phyloP scores from a whole-genome alignment of 1,284 basidiomycete species.

The Pseudozyma sp. region DNA sequence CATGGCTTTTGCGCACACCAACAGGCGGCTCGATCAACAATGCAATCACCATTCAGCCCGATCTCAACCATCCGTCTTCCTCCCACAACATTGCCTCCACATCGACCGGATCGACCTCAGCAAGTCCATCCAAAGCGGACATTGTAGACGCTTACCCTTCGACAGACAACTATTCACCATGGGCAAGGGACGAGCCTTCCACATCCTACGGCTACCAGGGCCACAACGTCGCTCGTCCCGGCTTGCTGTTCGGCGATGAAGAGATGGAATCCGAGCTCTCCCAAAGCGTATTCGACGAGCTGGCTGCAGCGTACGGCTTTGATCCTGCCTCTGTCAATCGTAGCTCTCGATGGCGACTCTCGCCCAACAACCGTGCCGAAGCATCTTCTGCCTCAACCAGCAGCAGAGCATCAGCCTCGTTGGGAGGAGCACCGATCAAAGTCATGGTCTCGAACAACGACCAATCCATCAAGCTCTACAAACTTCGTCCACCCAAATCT shows the following conservation, averaged over 20 bases:
- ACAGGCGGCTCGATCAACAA: constrained; percentile 83
- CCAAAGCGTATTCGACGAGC: constrained; percentile 45
- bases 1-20: constrained; percentile 70
- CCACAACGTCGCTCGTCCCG: constrained; percentile 22
- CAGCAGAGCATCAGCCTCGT: not conserved
- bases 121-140: constrained; percentile 19
- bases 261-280: constrained; percentile 46
- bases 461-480: constrained; percentile 76
- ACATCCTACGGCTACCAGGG: constrained; percentile 1
- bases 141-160: constrained; percentile 11
- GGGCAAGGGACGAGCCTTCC: constrained; percentile 38
- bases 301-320: constrained; percentile 45
- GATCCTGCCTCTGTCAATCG: constrained; percentile 34
- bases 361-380: not conserved
- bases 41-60: constrained; percentile 73
- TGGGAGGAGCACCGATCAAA: constrained; percentile 28
- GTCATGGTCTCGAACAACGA: constrained; percentile 87
- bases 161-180: constrained; percentile 12
- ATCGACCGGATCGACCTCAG: not conserved
- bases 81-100: constrained; percentile 4
- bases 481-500: constrained; percentile 49
- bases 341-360: constrained; percentile 23
- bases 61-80: constrained; percentile 25
- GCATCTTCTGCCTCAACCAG: not conserved
- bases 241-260: constrained; percentile 39